Evolutionary conservation across 1,284 basidiomycete species (phyloP).

Genomic region (Cryptococcus neoformans): DNA sequence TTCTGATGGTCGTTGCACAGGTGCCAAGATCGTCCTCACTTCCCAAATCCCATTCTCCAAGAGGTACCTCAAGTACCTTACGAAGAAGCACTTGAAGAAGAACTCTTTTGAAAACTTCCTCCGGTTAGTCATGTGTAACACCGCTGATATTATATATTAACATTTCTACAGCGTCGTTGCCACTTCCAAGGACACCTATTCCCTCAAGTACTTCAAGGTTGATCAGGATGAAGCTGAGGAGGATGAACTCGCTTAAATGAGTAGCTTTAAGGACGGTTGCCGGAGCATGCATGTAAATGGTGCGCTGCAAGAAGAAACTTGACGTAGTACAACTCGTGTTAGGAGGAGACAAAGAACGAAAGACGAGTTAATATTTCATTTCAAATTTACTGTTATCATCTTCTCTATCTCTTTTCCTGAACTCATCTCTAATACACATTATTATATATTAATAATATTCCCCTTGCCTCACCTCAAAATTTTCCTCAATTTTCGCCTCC

Average conservation of each 20-base stretch:
- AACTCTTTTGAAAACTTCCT: conserved; percentile 50
- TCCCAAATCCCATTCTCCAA: conserved; percentile 85
- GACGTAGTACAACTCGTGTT: too few species aligned
- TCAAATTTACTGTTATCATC: too few species aligned
- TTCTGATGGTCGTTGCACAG: conserved; percentile 42
- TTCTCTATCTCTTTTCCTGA: too few species aligned
- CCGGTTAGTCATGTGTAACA: conserved; percentile 25
- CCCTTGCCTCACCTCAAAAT: too few species aligned
- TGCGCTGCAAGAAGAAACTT: too few species aligned
- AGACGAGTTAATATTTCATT: too few species aligned
- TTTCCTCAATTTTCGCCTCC: too few species aligned
- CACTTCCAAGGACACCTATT: conserved; percentile 81
- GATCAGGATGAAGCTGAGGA: conserved; percentile 62
- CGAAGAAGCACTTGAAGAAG: conserved; percentile 89
- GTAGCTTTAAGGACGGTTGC: too few species aligned
- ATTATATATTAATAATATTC: too few species aligned
- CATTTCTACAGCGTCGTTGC: conserved; percentile 66
- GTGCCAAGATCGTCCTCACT: conserved; percentile 73
- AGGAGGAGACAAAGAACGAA: too few species aligned
- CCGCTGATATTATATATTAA: not conserved
- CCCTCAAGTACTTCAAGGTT: conserved; percentile 92
- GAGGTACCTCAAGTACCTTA: conserved; percentile 76
- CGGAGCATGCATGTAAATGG: too few species aligned
- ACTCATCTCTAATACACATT: too few species aligned
- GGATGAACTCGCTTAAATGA: conserved; percentile 32